Evolutionary conservation across 2,329 filamentous ascomycete genomes (phyloP).

Genomic region (Cytospora piceicola): DNA sequence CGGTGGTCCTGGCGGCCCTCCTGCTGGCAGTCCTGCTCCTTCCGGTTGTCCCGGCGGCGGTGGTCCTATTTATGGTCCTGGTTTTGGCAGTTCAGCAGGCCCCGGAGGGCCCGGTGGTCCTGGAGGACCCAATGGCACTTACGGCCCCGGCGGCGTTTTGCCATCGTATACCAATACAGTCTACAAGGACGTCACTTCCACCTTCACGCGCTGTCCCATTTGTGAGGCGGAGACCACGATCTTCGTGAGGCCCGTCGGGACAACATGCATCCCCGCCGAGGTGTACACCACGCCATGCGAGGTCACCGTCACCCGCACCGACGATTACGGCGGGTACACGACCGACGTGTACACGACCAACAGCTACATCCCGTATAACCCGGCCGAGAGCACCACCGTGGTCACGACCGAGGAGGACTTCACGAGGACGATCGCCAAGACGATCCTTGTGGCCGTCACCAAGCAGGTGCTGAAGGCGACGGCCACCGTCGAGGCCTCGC

Average conservation of each 20-base stretch:
- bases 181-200: conserved; percentile 22
- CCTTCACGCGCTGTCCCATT: conserved; percentile 20
- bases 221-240: conserved; percentile 14
- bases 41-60: background rate
- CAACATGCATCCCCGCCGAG: conserved; percentile 19
- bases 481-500: background rate
- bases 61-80: no score
- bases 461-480: conserved; percentile 7
- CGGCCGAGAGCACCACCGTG: conserved; percentile 19
- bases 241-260: conserved; percentile 9
- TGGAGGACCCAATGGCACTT: background rate
- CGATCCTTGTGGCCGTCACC: conserved; percentile 14
- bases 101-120: background rate
- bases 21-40: no score
- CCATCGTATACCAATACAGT: conserved; percentile 24
- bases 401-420: background rate
- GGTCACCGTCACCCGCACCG: background rate
- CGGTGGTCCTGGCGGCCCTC: background rate
- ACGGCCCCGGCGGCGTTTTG: background rate
- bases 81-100: no score
- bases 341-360: conserved; percentile 1
- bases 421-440: conserved; percentile 2
- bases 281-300: conserved; percentile 20
- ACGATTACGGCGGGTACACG: background rate
- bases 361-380: conserved; percentile 22